These are phyloP conservation scores for Thalassiosira sp. DNA, from an alignment of 352 stramenopile genomes.

Conservation along the genomic window DNA sequence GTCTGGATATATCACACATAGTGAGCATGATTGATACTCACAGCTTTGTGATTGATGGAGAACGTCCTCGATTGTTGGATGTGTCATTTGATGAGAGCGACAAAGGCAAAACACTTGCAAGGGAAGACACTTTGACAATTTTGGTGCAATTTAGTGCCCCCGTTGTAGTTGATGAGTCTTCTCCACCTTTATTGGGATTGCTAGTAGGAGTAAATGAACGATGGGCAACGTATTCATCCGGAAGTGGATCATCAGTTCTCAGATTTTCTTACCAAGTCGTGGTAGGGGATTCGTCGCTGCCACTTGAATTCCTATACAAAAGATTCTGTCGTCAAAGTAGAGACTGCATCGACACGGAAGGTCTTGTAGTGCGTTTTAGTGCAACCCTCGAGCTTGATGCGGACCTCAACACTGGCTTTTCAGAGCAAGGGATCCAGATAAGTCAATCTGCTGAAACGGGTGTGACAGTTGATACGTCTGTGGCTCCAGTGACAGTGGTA, in stretches of 20 bases:
- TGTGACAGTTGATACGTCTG: constrained; percentile 48
- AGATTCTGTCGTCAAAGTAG: constrained; percentile 25
- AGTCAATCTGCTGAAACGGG: constrained; percentile 32
- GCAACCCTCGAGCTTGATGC: constrained; percentile 36
- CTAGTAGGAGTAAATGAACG: constrained; percentile 35
- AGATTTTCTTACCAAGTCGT: constrained; percentile 41
- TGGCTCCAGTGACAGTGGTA: constrained; percentile 28
- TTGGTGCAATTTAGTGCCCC: constrained; percentile 48
- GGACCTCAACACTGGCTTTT: constrained; percentile 47
- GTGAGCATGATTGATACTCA: constrained; percentile 17
- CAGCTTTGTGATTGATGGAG: constrained; percentile 42
- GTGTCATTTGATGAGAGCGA: constrained; percentile 38
- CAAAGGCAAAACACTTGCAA: constrained; percentile 31
- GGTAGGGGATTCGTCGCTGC: constrained; percentile 35
- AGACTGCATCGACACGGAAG: constrained; percentile 37
- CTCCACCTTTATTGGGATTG: constrained; percentile 38
- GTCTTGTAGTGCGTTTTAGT: constrained; percentile 43
- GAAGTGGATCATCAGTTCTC: constrained; percentile 44
- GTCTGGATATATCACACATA: constrained; percentile 42
- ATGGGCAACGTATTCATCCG: constrained; percentile 51
- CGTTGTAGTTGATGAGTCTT: constrained; percentile 37
- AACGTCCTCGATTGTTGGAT: constrained; percentile 30
- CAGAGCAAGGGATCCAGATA: constrained; percentile 33
- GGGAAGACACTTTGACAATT: constrained; percentile 41
- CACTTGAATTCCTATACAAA: constrained; percentile 42